Evolutionary conservation across 1,139 yeast species (phyloP), one percentile per base, ranked within the genome.

Genomic region (Magnusiomyces suaveolens): DNA sequence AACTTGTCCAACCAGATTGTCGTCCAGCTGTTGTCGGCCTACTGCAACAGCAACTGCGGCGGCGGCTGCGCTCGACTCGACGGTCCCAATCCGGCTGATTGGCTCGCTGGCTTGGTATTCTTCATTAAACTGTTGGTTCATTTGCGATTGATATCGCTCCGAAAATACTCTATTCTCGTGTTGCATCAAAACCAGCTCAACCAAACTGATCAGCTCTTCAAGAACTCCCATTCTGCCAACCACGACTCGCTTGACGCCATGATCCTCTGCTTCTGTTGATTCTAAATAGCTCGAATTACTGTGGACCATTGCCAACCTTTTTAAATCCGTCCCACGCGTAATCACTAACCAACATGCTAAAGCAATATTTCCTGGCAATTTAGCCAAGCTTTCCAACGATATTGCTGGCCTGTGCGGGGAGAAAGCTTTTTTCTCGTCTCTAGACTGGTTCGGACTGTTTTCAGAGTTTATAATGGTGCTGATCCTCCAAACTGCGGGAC

Each of bases 401-500:
- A 48, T 36, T 12, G 6, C 33, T n/a, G n/a, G n/a, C n/a, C n/a
- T n/a, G n/a, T n/a, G 12, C 33, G 12, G n/a, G 33, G 23, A 3
- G 52, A 47, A 20, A 44, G 50, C 8, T 23, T 2, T 24, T 50
- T 26, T 18, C 21, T 29, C 26, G 21, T 24, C 36, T 29, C 12
- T 12, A 6, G 6, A 6, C 33, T 12, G 6, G 10, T 29, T 29
- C 33, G 6, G 6, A 6, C 33, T 12, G 6, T 12, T 29, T 29
- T 29, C 33, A 29, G 33, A 29, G 50, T 21, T 47, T 50, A 16
- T 25, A 18, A 18, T 48, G 38, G 21, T 51, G 32, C 24, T 51
- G 25, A 10, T 47, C 39, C n/a, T 51, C 46, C 46, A 54, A 49
- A 23, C 41, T 48, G 54, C 43, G 25, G 23, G 6, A 54, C 54